Evolutionary conservation across 2,329 filamentous ascomycete species (phyloP).

Genomic region (Elsinoe fawcettii): DNA sequence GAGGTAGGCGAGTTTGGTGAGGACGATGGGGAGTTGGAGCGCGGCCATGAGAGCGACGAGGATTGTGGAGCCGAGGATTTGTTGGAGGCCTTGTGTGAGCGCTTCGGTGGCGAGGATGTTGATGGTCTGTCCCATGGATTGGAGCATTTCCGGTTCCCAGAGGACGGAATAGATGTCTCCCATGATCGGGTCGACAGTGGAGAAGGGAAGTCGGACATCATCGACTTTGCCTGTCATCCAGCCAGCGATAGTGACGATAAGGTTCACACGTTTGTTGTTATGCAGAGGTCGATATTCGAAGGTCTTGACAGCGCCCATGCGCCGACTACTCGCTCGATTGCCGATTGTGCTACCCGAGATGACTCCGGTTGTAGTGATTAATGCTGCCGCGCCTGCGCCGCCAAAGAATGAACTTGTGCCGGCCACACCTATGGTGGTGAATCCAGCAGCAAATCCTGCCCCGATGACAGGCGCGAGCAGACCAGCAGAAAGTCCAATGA

Average conservation of each 20-base stretch:
- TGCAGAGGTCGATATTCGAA: constrained; percentile 95
- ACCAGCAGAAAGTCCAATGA: constrained; percentile 91
- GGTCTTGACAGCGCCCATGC: constrained; percentile 86
- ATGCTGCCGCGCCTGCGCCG: constrained; percentile 82
- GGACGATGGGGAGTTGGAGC: constrained; percentile 79
- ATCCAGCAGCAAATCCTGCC: constrained; percentile 84
- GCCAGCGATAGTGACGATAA: constrained; percentile 89
- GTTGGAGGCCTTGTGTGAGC: constrained; percentile 90
- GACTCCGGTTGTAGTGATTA: constrained; percentile 86
- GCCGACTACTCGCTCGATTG: constrained; percentile 71
- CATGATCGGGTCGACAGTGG: constrained; percentile 95
- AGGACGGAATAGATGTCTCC: constrained; percentile 94
- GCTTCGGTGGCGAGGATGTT: constrained; percentile 98
- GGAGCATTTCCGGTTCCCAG: constrained; percentile 97
- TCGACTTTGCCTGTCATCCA: constrained; percentile 99
- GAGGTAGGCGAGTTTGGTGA: constrained; percentile 89
- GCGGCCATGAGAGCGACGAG: constrained; percentile 85
- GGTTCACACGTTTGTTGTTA: constrained; percentile 95
- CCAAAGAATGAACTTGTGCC: constrained; percentile 85
- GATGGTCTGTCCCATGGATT: constrained; percentile 96
- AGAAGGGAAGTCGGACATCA: constrained; percentile 90
- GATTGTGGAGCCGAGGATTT: constrained; percentile 85
- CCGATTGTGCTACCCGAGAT: constrained; percentile 83
- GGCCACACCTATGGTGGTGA: constrained; percentile 87
- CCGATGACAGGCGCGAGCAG: constrained; percentile 89